Evolutionary conservation across 75 land plant species (phyloP), one percentile per base, ranked within the genome.

Genomic region (Ceratopteris richardii): DNA sequence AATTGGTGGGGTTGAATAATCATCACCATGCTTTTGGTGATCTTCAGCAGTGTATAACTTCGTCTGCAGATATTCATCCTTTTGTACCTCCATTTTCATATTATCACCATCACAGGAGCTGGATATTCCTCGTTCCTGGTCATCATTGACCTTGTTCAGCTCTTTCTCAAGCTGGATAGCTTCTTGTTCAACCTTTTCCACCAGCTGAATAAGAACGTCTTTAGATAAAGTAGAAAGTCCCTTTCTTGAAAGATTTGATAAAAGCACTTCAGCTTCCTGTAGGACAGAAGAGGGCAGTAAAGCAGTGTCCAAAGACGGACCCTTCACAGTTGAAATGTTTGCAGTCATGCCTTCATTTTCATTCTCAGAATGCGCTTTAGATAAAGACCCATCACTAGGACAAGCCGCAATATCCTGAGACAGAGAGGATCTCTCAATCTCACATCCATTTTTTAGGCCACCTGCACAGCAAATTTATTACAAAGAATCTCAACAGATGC

Each of bases 111-210:
- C 37, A 10, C 24, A 18, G 18, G 9, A 3, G 37, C 37, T 33
- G 9, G 3, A 9, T 33, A 4, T 3, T 33, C 9, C 37, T 33
- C 9, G 3, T 33, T 58, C 62, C 28, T 17, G 20, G 24, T 42
- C 64, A 33, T 36, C 39, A 54, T 70, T 69, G 29, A 74, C 13
- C 66, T 57, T 77, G 1, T 56, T 23, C 20, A 73, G 19, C 52
- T 77, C 80, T 54, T 65, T 77, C 56, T 77, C 80, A 0, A 69
- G 58, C 29, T 31, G 62, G 18, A 74, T 78, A 52, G 74, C 64
- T 50, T 77, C 80, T 25, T 58, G 51, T 50, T 77, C 80, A n/a
- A 77, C 63, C 31, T 77, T 74, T 55, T 74, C 78, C 47, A 77
- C 53, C 28, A 57, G 56, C 22, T 58, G 80, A 14, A 62, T 30